Evolutionary conservation across 2,329 filamentous ascomycete genomes (phyloP).

Genomic region (Phialophora verrucosa): DNA sequence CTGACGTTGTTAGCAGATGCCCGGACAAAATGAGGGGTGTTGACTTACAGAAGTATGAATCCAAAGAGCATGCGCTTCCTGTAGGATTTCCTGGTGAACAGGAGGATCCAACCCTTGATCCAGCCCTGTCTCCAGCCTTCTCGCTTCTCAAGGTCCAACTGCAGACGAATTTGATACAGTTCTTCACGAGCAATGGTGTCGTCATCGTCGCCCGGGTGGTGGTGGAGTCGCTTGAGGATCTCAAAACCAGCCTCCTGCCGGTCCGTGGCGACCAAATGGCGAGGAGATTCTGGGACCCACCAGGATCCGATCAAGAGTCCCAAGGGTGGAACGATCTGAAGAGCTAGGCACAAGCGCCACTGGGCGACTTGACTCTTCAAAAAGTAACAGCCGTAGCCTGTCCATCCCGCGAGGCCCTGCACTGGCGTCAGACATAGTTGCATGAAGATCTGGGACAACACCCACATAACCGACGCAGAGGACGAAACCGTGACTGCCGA

Average conservation of each 20-base stretch:
- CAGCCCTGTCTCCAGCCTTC: constrained; percentile 31
- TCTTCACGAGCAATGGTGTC: constrained; percentile 47
- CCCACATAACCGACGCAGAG: constrained; percentile 29
- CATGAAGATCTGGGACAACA: neutral
- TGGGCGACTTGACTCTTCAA: constrained; percentile 18
- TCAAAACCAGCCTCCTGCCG: constrained; percentile 22
- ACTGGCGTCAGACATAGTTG: neutral
- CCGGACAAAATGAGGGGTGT: constrained; percentile 34
- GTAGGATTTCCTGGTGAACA: constrained; percentile 31
- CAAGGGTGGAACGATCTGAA: constrained; percentile 19
- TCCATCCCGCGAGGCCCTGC: constrained; percentile 31
- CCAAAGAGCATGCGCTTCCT: constrained; percentile 33
- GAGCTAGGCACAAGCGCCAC: constrained; percentile 29
- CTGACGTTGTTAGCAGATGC: constrained; percentile 12
- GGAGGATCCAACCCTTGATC: constrained; percentile 27
- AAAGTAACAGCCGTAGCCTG: constrained; percentile 29
- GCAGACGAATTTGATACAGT: constrained; percentile 46
- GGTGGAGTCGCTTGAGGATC: constrained; percentile 24
- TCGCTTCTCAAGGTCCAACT: constrained; percentile 30
- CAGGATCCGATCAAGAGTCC: constrained; percentile 20
- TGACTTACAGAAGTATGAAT: constrained; percentile 40
- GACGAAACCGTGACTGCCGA: constrained; percentile 29
- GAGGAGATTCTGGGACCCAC: constrained; percentile 27
- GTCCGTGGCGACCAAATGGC: constrained; percentile 21
- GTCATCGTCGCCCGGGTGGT: constrained; percentile 44